A percentile compares a stretch with the other conserved stretches of the same genome.
These are phyloP conservation scores for Afroboletus lepidellus DNA, from an alignment of 1,284 basidiomycete genomes.

Conservation along the genomic window DNA sequence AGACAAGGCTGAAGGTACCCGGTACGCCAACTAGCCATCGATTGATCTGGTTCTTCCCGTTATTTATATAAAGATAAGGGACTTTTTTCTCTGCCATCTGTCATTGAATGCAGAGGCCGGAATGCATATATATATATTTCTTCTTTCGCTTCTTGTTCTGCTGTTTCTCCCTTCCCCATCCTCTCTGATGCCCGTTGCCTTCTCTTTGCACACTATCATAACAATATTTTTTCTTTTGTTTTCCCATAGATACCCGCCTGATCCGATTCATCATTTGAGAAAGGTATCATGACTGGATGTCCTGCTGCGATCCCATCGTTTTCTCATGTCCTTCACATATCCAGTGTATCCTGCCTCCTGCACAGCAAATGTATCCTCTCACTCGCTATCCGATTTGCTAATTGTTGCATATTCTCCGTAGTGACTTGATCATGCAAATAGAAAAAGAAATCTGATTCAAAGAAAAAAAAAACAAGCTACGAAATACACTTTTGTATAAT, in stretches of 20 bases:
- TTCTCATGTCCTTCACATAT: constrained; percentile 8
- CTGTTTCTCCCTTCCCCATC: background rate
- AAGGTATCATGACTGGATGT: constrained; percentile 1
- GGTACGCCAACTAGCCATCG: background rate
- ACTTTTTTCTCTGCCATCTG: background rate
- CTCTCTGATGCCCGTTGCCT: background rate
- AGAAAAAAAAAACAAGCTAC: background rate
- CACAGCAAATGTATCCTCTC: constrained; percentile 25
- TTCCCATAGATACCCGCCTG: constrained; percentile 14
- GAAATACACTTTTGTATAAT: constrained; percentile 13
- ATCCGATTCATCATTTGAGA: constrained; percentile 1
- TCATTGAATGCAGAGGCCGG: background rate
- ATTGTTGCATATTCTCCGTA: background rate
- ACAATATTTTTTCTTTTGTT: background rate
- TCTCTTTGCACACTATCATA: constrained; percentile 4
- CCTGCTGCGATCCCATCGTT: background rate
- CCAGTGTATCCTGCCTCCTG: constrained; percentile 19
- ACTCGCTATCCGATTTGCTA: constrained; percentile 19
- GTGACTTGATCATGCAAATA: constrained; percentile 3
- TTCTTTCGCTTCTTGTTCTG: background rate
- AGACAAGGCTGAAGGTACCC: background rate
- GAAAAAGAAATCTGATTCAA: too few species aligned
- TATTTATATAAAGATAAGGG: background rate
- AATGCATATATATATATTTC: background rate
- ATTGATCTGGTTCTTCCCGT: background rate